These are phyloP conservation scores for Aspergillus ochraceus DNA, from an alignment of 2,329 filamentous ascomycete species.

Conservation along the genomic window DNA sequence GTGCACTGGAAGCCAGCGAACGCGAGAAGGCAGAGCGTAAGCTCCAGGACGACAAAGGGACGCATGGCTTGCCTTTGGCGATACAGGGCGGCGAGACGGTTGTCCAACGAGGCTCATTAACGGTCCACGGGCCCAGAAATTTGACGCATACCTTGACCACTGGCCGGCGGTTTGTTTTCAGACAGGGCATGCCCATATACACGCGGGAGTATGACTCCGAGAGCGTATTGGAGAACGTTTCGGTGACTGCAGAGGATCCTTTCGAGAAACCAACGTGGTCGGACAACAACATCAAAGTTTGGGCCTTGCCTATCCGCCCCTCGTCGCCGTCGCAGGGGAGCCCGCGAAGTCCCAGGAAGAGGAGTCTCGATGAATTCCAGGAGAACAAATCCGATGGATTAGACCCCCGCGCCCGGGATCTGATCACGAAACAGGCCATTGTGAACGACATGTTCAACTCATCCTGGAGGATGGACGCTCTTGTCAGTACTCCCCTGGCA, in stretches of 20 bases:
- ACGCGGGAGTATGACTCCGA: conserved; percentile 64
- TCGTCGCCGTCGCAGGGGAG: conserved; percentile 16
- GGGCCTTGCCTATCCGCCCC: conserved; percentile 67
- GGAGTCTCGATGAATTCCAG: conserved; percentile 52
- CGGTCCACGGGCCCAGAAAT: conserved; percentile 79
- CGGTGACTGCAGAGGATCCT: conserved; percentile 20
- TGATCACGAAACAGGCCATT: conserved; percentile 59
- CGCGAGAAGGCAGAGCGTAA: conserved; percentile 38
- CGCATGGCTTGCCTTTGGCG: conserved; percentile 29
- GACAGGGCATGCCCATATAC: conserved; percentile 74
- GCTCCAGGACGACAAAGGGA: conserved; percentile 18
- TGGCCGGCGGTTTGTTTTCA: conserved; percentile 79
- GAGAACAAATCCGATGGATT: conserved; percentile 19
- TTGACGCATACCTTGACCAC: conserved; percentile 79
- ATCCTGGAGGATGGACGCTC: conserved; percentile 69
- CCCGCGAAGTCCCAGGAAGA: conserved; percentile 43
- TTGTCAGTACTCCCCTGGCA: conserved; percentile 65
- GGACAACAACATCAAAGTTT: conserved; percentile 77
- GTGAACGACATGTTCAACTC: conserved; percentile 80
- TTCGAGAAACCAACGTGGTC: conserved; percentile 64
- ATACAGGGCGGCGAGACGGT: conserved; percentile 24
- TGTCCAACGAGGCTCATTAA: conserved; percentile 46
- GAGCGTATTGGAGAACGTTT: conserved; percentile 24
- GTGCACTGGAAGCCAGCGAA: conserved; percentile 44
- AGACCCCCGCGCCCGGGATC: conserved; percentile 38